Evolutionary conservation across 805 yeast genomes (phyloP).

Genomic region (Wickerhamiella slavikovae): DNA sequence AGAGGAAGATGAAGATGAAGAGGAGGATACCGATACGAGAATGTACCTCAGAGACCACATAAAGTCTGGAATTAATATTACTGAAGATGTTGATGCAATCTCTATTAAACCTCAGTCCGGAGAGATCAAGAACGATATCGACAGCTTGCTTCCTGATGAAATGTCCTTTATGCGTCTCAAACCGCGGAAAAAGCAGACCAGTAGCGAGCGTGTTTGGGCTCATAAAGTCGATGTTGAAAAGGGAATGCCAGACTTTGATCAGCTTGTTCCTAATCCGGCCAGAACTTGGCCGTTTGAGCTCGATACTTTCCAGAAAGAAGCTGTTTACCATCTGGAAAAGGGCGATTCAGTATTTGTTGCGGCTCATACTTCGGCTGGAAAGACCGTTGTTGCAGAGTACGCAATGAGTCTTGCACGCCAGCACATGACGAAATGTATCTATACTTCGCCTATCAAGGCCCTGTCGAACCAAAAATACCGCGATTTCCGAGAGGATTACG

Average conservation of each 20-base stretch:
- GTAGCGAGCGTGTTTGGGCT: slow-evolving; percentile 54
- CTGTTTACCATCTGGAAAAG: slow-evolving; percentile 86
- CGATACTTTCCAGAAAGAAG: slow-evolving; percentile 92
- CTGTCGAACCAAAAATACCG: slow-evolving; percentile 76
- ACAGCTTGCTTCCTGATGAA: slow-evolving; percentile 30
- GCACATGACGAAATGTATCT: slow-evolving; percentile 91
- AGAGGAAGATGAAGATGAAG: slow-evolving; percentile 1
- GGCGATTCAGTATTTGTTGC: slow-evolving; percentile 98
- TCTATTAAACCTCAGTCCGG: slow-evolving; percentile 3
- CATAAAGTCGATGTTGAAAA: slow-evolving; percentile 82
- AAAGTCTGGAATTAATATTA: no score
- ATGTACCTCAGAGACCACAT: neutral
- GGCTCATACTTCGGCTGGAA: slow-evolving; percentile 98
- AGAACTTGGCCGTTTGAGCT: slow-evolving; percentile 86
- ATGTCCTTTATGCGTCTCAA: slow-evolving; percentile 24
- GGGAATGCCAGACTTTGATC: slow-evolving; percentile 62
- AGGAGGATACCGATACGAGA: neutral
- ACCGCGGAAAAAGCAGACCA: slow-evolving; percentile 1
- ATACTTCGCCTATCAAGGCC: slow-evolving; percentile 90
- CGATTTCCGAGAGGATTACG: slow-evolving; percentile 63
- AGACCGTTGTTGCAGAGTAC: slow-evolving; percentile 94
- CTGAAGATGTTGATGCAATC: neutral
- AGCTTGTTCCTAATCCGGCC: slow-evolving; percentile 84
- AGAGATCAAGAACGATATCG: slow-evolving; percentile 15
- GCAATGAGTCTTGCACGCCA: slow-evolving; percentile 93